phyloP scores from a whole-genome alignment of 2,329 filamentous ascomycete species.

The Xylariaceae sp. region DNA sequence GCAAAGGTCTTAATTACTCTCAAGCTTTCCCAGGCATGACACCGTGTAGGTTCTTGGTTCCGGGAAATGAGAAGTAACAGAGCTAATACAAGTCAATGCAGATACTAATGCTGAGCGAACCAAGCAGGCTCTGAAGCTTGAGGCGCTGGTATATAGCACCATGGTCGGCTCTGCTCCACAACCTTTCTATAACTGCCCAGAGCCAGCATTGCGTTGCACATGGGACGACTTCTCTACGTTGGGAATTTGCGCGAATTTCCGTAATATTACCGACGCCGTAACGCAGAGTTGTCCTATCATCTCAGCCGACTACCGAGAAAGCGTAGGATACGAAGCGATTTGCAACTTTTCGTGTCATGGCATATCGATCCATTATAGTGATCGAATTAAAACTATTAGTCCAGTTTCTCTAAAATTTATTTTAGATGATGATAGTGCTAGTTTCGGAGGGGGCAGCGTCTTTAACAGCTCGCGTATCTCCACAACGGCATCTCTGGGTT shows the following conservation, averaged over 20 bases:
- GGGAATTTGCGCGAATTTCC: not conserved
- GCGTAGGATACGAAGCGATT: not conserved
- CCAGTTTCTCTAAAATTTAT: not conserved
- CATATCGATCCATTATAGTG: not conserved
- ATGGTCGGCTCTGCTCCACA: not conserved
- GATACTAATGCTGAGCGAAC: not conserved
- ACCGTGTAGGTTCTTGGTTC: not conserved
- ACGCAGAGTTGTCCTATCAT: not conserved
- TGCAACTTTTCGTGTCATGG: not conserved
- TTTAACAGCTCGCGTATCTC: not conserved
- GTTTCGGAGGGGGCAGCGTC: not conserved
- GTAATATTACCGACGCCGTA: not conserved
- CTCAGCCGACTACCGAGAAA: not conserved
- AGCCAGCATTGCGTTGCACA: not conserved
- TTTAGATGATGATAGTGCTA: not conserved
- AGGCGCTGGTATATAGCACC: not conserved
- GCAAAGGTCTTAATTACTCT: not conserved
- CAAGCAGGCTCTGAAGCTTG: not conserved
- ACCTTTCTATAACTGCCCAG: not conserved
- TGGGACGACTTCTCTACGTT: slow-evolving; percentile 4
- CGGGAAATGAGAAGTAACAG: not conserved
- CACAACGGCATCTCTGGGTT: not conserved
- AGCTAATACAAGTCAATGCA: not conserved
- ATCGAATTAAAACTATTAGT: not conserved
- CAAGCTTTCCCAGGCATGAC: not conserved